phyloP scores from a whole-genome alignment of 345 rosid genomes.

The Salix viminalis region DNA sequence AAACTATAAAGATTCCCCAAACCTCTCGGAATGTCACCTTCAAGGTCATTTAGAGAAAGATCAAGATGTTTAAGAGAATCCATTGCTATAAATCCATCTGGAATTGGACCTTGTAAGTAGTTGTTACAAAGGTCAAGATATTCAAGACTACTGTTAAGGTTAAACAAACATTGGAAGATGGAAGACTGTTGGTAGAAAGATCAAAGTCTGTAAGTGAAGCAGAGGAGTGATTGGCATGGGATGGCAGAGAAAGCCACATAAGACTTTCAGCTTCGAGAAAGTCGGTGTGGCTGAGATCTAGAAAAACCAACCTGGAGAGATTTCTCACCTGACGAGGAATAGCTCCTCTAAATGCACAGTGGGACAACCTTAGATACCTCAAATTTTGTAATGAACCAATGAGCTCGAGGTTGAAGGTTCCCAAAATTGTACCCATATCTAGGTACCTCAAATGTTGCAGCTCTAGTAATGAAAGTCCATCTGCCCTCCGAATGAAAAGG shows the following conservation, averaged over 20 bases:
- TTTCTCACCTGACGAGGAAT: background rate
- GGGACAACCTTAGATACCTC: background rate
- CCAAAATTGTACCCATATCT: background rate
- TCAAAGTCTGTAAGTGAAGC: background rate
- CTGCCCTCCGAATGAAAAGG: background rate
- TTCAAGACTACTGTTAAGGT: background rate
- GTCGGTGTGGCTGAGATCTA: background rate
- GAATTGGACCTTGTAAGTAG: background rate
- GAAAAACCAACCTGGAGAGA: conserved; percentile 3
- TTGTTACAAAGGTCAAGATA: background rate
- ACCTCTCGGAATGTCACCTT: background rate
- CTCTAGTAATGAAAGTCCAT: background rate
- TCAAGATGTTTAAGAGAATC: conserved; percentile 1
- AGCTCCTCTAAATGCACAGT: background rate
- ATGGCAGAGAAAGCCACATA: background rate
- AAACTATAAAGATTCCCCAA: background rate
- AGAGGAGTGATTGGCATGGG: background rate
- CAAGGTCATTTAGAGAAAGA: background rate
- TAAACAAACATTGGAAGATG: background rate
- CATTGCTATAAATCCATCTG: background rate
- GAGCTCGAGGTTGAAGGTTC: background rate
- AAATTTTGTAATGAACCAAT: background rate
- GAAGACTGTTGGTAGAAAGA: background rate
- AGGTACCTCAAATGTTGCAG: conserved; percentile 2
- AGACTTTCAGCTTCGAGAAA: background rate